These are phyloP conservation scores for Tolypocladium paradoxum DNA, from an alignment of 2,329 filamentous ascomycete species.

Conservation along the genomic window DNA sequence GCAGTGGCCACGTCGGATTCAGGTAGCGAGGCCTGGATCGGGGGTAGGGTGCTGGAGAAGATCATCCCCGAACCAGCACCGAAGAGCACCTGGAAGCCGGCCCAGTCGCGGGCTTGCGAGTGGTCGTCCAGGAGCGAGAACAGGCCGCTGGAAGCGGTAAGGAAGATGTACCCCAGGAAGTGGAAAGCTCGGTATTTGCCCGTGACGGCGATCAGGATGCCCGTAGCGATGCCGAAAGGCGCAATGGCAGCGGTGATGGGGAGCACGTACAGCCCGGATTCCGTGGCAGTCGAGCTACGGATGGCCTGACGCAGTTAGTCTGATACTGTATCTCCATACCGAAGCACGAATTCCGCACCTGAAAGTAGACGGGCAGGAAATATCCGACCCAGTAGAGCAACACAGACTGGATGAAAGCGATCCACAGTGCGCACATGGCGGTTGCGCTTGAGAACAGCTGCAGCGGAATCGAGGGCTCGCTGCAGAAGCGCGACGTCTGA, in stretches of 20 bases:
- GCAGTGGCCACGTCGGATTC: slow-evolving; percentile 26
- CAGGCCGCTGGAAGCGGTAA: too few species aligned
- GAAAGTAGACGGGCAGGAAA: slow-evolving; percentile 37
- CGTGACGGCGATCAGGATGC: slow-evolving; percentile 7
- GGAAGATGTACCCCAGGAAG: too few species aligned
- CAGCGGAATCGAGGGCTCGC: slow-evolving; percentile 3
- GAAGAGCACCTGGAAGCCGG: slow-evolving; percentile 31
- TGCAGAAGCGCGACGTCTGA: neutral
- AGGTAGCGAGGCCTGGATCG: slow-evolving; percentile 27
- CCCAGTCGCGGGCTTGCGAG: slow-evolving; percentile 26
- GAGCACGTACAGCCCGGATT: slow-evolving; percentile 21
- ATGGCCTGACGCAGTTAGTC: too few species aligned
- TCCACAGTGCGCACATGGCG: slow-evolving; percentile 12
- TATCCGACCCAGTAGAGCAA: slow-evolving; percentile 11
- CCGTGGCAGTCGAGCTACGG: too few species aligned
- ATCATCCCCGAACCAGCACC: slow-evolving; percentile 22
- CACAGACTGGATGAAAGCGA: slow-evolving; percentile 21
- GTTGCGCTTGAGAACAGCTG: slow-evolving; percentile 3
- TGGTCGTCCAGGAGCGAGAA: slow-evolving; percentile 3
- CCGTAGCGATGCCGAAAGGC: slow-evolving; percentile 14
- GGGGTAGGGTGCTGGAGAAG: slow-evolving; percentile 29
- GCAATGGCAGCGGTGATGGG: slow-evolving; percentile 16
- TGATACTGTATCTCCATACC: too few species aligned
- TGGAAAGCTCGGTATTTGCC: too few species aligned
- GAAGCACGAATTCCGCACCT: slow-evolving; percentile 10